These are phyloP conservation scores for Neophaeococcomyces aloes DNA, from an alignment of 2,329 filamentous ascomycete species.

Conservation along the genomic window DNA sequence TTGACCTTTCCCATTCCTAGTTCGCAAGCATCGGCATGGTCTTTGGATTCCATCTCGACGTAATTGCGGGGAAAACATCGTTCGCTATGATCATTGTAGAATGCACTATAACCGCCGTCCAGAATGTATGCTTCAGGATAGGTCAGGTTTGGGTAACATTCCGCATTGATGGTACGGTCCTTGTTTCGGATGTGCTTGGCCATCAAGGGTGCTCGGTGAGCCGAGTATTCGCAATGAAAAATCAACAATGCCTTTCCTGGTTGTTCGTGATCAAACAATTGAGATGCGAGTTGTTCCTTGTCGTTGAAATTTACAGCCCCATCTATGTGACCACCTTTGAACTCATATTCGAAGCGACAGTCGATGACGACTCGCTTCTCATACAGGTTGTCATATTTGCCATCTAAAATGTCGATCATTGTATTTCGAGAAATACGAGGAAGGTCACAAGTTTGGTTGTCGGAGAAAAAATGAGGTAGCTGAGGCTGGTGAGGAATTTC, in stretches of 20 bases:
- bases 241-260: conserved; percentile 68
- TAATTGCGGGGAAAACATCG: conserved; percentile 93
- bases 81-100: conserved; percentile 67
- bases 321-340: conserved; percentile 88
- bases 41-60: conserved; percentile 88
- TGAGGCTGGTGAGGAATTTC: conserved; percentile 54
- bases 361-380: conserved; percentile 81
- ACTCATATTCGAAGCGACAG: conserved; percentile 98
- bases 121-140: conserved; percentile 97
- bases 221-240: conserved; percentile 97
- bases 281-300: conserved; percentile 71
- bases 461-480: conserved; percentile 73
- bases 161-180: conserved; percentile 75
- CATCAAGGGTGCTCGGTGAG: conserved; percentile 91
- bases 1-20: conserved; percentile 89
- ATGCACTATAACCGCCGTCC: conserved; percentile 89
- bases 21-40: conserved; percentile 87
- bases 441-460: conserved; percentile 72
- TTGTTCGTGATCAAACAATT: conserved; percentile 61
- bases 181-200: conserved; percentile 83
- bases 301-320: conserved; percentile 94
- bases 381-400: conserved; percentile 65
- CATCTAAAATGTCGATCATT: conserved; percentile 76
- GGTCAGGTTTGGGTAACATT: conserved; percentile 77
- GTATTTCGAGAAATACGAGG: conserved; percentile 77